Percentiles rank a stretch among this genome's conserved stretches.
Conservation (phyloP, 441 rosid species). For the Daphne laureola region DNA sequence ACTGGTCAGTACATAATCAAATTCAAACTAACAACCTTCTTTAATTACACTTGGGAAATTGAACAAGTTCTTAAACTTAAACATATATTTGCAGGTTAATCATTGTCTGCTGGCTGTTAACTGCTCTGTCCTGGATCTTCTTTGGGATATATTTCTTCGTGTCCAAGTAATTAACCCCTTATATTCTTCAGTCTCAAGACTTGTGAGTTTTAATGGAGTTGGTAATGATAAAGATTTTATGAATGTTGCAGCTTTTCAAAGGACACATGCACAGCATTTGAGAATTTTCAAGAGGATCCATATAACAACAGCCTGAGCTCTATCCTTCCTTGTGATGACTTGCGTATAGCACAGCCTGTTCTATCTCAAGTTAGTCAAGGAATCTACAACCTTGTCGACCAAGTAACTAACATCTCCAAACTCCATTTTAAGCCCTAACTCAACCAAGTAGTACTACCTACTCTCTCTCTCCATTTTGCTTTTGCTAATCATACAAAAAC, state of each 20-base stretch:
- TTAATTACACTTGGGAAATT: no score
- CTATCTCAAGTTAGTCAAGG: slow-evolving; percentile 37
- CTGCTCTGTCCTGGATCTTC: slow-evolving; percentile 52
- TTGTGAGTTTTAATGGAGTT: background rate
- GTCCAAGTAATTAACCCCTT: slow-evolving; percentile 38
- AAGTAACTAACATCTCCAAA: slow-evolving; percentile 23
- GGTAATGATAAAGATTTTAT: no score
- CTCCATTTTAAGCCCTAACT: background rate
- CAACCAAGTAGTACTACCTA: no score
- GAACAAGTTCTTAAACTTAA: no score
- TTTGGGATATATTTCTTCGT: slow-evolving; percentile 59
- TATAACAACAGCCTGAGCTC: slow-evolving; percentile 56
- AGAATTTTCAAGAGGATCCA: slow-evolving; percentile 45
- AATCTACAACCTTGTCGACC: slow-evolving; percentile 42
- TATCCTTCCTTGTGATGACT: slow-evolving; percentile 51
- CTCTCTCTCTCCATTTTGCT: no score
- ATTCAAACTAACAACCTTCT: background rate
- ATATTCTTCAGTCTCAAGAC: background rate
- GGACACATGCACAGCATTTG: slow-evolving; percentile 53
- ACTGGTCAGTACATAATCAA: slow-evolving; percentile 26
- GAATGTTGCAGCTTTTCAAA: slow-evolving; percentile 38
- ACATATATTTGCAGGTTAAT: slow-evolving; percentile 35
- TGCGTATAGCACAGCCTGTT: slow-evolving; percentile 36
- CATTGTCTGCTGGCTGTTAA: slow-evolving; percentile 48
- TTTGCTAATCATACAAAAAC: background rate